These are phyloP conservation scores for Cyathus striatus DNA, from an alignment of 768 basidiomycete genomes.

Conservation along the genomic window DNA sequence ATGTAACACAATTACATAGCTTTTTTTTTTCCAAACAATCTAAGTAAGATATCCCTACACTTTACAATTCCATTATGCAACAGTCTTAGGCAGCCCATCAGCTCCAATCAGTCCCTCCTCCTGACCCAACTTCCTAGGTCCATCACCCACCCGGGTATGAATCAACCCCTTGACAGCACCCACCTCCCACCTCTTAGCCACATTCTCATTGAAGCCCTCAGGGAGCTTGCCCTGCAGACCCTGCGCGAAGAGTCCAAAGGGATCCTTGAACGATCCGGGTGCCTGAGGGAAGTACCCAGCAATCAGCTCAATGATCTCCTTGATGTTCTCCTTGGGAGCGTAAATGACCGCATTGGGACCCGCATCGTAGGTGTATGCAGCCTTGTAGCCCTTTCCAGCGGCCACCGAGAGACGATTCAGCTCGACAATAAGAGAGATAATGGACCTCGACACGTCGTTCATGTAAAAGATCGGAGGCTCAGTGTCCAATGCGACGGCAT, in stretches of 20 bases:
- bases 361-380: constrained; percentile 98
- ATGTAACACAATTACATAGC: too few species aligned
- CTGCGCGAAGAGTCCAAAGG: constrained; percentile 55
- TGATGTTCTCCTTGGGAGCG: constrained; percentile 70
- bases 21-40: too few species aligned
- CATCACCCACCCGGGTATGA: constrained; percentile 90
- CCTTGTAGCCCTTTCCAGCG: constrained; percentile 55
- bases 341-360: constrained; percentile 99
- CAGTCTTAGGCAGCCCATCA: constrained; percentile 64
- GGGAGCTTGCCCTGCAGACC: constrained; percentile 45
- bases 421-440: constrained; percentile 88
- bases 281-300: constrained; percentile 83
- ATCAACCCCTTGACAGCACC: constrained; percentile 88
- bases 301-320: constrained; percentile 72
- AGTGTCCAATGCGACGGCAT: constrained; percentile 95
- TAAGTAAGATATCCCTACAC: background rate
- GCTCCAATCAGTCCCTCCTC: constrained; percentile 62
- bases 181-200: constrained; percentile 65
- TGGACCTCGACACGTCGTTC: constrained; percentile 94
- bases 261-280: constrained; percentile 67
- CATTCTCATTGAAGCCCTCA: constrained; percentile 72
- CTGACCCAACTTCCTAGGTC: constrained; percentile 64
- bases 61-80: constrained; percentile 36
- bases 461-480: constrained; percentile 98
- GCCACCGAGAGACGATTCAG: constrained; percentile 78